Base-by-base conservation (phyloP, 805 yeast genomes). In the Ogataea thermomethanolica region DNA sequence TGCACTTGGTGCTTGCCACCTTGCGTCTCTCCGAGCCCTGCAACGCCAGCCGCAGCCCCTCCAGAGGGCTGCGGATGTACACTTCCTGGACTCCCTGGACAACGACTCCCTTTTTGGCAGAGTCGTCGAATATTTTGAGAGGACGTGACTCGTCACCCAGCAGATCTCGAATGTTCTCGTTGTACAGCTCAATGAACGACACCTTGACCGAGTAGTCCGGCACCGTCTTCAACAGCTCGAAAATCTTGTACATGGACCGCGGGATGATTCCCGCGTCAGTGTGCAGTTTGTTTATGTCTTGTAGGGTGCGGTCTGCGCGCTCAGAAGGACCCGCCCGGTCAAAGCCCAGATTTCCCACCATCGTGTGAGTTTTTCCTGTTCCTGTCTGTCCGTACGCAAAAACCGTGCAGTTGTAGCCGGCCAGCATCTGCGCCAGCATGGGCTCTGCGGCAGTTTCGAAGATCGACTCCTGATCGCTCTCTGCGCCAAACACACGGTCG, bases 321-420 rank as follows among this genome's bases (percentile, higher is more conserved):
- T 17, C 20, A 5, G 5, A 5, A 17, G 26, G 10, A n/a, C 26
- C 26, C 26, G 7, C 26, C 8, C 37, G 40, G 49, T 61, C 33
- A 39, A 66, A 45, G 56, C 76, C 49, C 24, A 80, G 73, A 35
- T 83, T 83, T 6, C 95, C 93, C 6, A 82, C 78, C 93, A 79
- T 79, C 9, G 85, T 66, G 56, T 79, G 79, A 0, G 96, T 87
- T 54, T 87, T 88, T 20, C 95, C 95, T 0, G 95, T 84, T 1
- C 95, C 93, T 0, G 95, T 88, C 72, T 87, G 95, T 14, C 79
- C 78, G 49, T 73, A 73, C 0, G 93, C 95, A 49, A 88, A 70
- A 22, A 87, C 73, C 0, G 95, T 84, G 49, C 89, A 87, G 56
- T 86, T 87, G 56, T 81, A 84, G 14, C 91, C 95, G 37, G 71